Evolutionary conservation across 1,284 basidiomycete genomes (phyloP).

Genomic region (Termitomyces sp.): DNA sequence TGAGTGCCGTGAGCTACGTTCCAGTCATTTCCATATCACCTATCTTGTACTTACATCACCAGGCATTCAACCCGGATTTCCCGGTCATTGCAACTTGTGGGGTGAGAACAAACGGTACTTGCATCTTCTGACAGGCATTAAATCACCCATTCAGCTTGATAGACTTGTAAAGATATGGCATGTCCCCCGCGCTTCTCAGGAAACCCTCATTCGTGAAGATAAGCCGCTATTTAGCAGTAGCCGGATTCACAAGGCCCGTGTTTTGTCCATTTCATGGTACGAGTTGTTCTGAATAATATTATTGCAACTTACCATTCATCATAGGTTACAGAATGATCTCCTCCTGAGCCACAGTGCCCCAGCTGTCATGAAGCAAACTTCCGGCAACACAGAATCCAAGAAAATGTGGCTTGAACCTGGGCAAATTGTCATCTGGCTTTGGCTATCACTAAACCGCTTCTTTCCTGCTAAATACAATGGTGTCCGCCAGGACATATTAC

Average conservation of each 20-base stretch:
- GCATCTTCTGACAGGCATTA: constrained; percentile 3
- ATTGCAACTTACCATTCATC: background rate
- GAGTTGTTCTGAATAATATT: constrained; percentile 6
- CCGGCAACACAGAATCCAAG: constrained; percentile 22
- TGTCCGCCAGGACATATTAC: constrained; percentile 34
- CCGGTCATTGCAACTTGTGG: constrained; percentile 72
- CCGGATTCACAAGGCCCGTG: constrained; percentile 58
- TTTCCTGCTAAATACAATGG: constrained; percentile 44
- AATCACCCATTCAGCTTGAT: constrained; percentile 47
- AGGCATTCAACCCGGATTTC: constrained; percentile 61
- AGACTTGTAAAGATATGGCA: constrained; percentile 70
- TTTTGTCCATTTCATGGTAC: constrained; percentile 61
- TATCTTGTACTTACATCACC: background rate
- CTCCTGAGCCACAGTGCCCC: constrained; percentile 58
- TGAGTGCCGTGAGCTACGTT: constrained; percentile 47
- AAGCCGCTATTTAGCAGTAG: constrained; percentile 69
- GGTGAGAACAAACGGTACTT: constrained; percentile 33
- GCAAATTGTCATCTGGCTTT: constrained; percentile 58
- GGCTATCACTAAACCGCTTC: constrained; percentile 61
- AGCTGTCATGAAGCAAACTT: constrained; percentile 39
- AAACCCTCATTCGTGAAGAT: constrained; percentile 52
- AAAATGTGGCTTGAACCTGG: constrained; percentile 39
- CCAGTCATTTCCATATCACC: background rate
- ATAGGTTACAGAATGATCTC: constrained; percentile 56
- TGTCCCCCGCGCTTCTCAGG: constrained; percentile 30